These are phyloP conservation scores for Lagerstroemia speciosa DNA, from an alignment of 345 rosid genomes.

Conservation along the genomic window DNA sequence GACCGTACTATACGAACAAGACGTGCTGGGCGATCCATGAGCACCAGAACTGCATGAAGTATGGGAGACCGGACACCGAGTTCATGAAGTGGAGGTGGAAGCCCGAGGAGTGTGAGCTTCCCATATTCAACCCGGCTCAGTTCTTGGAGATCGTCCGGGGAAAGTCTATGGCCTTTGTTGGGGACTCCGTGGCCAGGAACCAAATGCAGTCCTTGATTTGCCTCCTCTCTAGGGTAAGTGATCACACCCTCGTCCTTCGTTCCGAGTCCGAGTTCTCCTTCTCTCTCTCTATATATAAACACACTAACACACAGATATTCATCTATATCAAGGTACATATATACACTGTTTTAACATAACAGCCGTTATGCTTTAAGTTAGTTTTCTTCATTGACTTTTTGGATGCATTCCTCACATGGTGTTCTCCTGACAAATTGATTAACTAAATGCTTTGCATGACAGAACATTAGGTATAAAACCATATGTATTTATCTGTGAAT, in stretches of 20 bases:
- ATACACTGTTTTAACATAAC: no score
- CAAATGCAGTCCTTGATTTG: slow-evolving; percentile 97
- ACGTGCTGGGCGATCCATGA: slow-evolving; percentile 95
- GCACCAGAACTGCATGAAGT: slow-evolving; percentile 89
- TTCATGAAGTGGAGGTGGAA: slow-evolving; percentile 83
- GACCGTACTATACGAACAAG: slow-evolving; percentile 78
- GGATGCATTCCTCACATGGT: no score
- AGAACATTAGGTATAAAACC: no score
- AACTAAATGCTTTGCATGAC: no score
- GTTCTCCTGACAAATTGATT: no score
- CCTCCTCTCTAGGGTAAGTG: slow-evolving; percentile 73
- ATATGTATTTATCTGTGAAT: no score
- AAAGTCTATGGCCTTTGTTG: slow-evolving; percentile 82
- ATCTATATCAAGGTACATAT: no score
- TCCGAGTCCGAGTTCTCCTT: no score
- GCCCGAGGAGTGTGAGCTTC: slow-evolving; percentile 63
- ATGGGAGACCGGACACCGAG: slow-evolving; percentile 66
- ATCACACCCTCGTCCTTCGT: neutral
- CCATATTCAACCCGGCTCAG: slow-evolving; percentile 57
- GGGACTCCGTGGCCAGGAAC: slow-evolving; percentile 84
- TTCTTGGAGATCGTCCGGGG: slow-evolving; percentile 64
- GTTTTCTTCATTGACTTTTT: no score
- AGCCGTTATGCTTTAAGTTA: no score
- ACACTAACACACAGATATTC: neutral
- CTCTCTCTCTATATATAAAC: neutral